phyloP scores from a whole-genome alignment of 257 asterid species.

The Fraxinus pennsylvanica region DNA sequence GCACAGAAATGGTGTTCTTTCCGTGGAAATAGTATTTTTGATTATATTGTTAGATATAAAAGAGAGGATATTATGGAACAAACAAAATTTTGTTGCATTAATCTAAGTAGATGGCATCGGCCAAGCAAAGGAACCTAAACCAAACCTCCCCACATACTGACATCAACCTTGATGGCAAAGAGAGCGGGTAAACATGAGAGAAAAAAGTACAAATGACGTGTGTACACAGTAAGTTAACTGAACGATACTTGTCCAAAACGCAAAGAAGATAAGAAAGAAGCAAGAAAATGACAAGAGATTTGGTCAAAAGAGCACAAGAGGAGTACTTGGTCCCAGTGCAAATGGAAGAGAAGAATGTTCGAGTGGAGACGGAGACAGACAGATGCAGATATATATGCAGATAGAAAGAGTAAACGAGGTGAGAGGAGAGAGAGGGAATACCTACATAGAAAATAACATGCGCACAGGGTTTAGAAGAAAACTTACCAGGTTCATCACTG shows the following conservation, averaged over 20 bases:
- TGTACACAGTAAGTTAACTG: slow-evolving; percentile 6
- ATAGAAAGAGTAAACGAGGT: background rate
- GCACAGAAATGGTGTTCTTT: slow-evolving; percentile 3
- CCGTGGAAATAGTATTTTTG: background rate
- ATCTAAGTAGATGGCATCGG: slow-evolving; percentile 2
- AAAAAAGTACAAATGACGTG: background rate
- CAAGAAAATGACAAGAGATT: background rate
- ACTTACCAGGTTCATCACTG: slow-evolving; percentile 48
- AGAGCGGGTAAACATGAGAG: background rate
- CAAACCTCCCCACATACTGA: background rate
- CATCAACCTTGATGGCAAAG: background rate
- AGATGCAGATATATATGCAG: background rate
- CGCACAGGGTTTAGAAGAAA: too few species aligned
- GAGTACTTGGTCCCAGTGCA: background rate
- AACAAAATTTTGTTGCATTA: too few species aligned
- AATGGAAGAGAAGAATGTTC: background rate
- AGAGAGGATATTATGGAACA: background rate
- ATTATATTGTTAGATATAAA: background rate
- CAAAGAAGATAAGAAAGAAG: background rate
- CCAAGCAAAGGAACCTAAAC: background rate
- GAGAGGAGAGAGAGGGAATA: too few species aligned
- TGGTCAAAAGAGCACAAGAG: background rate
- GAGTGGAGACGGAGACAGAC: slow-evolving; percentile 9
- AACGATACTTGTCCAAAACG: slow-evolving; percentile 1
- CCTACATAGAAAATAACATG: too few species aligned